Percentiles rank a stretch among this genome's conserved stretches.
These are phyloP conservation scores for Colletotrichum tabaci DNA, from an alignment of 2,329 filamentous ascomycete species.

Conservation along the genomic window DNA sequence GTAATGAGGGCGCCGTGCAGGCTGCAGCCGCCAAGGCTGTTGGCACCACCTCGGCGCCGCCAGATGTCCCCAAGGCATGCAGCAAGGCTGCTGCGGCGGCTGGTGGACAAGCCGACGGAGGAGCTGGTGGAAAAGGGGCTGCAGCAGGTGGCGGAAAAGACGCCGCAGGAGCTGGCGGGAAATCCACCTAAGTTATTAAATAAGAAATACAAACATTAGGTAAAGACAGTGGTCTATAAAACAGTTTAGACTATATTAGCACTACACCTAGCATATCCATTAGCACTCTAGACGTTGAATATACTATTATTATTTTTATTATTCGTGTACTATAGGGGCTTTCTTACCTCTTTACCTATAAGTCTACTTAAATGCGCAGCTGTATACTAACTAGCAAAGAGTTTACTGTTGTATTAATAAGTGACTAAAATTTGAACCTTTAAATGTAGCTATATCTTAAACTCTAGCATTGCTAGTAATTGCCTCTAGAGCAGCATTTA, in stretches of 20 bases:
- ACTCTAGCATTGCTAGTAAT: not conserved
- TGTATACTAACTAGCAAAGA: not conserved
- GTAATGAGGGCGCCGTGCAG: conserved; percentile 1
- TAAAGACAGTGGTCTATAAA: too few species aligned
- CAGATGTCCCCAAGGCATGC: not conserved
- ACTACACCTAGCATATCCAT: too few species aligned
- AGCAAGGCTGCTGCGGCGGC: not conserved
- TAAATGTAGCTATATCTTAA: not conserved
- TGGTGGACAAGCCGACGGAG: too few species aligned
- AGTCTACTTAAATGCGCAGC: not conserved
- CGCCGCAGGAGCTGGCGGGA: not conserved
- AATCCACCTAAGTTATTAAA: too few species aligned
- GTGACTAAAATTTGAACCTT: not conserved
- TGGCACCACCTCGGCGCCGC: not conserved
- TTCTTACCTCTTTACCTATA: not conserved
- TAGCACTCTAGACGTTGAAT: too few species aligned
- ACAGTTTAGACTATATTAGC: too few species aligned
- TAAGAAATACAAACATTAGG: too few species aligned
- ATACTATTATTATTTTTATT: not conserved
- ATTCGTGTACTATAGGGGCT: not conserved
- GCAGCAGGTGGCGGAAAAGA: not conserved
- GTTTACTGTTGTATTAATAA: not conserved
- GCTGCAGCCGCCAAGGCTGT: not conserved
- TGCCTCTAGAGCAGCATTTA: not conserved
- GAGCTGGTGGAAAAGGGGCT: not conserved